Evolutionary conservation across 2,329 filamentous ascomycete species (phyloP), one percentile per base, ranked within the genome.

Genomic region (Fusarium domesticum): DNA sequence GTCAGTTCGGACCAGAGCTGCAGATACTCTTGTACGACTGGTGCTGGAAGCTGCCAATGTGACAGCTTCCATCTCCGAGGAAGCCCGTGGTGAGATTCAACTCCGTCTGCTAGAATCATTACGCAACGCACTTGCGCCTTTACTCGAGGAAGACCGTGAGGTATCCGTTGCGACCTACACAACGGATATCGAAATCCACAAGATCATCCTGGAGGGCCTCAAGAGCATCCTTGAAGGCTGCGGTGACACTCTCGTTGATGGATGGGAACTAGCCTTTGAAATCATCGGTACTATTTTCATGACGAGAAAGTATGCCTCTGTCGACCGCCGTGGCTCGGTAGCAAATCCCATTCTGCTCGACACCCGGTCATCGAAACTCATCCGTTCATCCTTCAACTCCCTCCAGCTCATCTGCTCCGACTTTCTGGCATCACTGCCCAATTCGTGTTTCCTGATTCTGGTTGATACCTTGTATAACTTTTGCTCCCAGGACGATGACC

Each of bases 351-450:
- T 62, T 2, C 57, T 64, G 1, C 64, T 81, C 2, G 70, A 67
- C 23, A 82, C 78, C 6, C 71, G 77, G 37, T 92, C 90, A 11
- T 76, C 83, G 35, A 85, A 84, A 53, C 77, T 97, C 17, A 87
- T 96, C 39, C 81, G 90, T 49, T 85, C 89, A 14, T 87, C 92
- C 0, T 98, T 98, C 64, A 86, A 82, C 52, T 95, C 91, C 2
- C 73, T 95, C 11, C 89, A 97, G 64, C 80, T 98, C 3, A 86
- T 98, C 35, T 95, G 91, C 65, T 96, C 93, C 0, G 93, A 98
- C 65, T 98, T 98, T 60, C 70, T 98, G 25, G 77, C 83, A 12
- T 83, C 87, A 6, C 76, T 84, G 44, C 87, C 81, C 35, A 82
- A 80, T 63, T 79, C 74, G 38, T 96, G 79, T 70, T 88, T 85